phyloP scores from a whole-genome alignment of 495 filamentous ascomycete species.

The Aspergillus diversus region DNA sequence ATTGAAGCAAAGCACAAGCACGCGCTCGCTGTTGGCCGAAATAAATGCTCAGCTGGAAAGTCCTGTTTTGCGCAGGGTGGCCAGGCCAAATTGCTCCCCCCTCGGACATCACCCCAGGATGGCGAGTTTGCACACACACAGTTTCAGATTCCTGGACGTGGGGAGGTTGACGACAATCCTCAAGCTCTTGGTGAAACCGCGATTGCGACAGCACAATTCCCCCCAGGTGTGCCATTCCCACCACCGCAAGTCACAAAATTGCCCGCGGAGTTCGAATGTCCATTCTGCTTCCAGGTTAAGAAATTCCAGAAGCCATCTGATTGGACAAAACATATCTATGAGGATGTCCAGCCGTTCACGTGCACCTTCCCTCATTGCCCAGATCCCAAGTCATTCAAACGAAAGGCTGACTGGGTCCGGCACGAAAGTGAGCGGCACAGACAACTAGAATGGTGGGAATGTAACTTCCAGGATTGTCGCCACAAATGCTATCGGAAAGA shows the following conservation, averaged over 20 bases:
- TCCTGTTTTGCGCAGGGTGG: conserved; percentile 72
- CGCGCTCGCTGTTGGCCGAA: conserved; percentile 52
- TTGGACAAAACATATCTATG: conserved; percentile 97
- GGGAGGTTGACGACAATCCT: conserved; percentile 64
- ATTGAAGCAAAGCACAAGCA: conserved; percentile 76
- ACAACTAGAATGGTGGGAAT: conserved; percentile 92
- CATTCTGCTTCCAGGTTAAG: conserved; percentile 87
- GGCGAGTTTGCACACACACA: conserved; percentile 50
- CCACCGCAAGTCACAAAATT: conserved; percentile 65
- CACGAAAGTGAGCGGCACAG: conserved; percentile 95
- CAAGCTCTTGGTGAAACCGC: conserved; percentile 67
- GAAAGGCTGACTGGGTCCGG: conserved; percentile 96
- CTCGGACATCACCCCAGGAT: conserved; percentile 48
- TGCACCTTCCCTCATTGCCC: conserved; percentile 86
- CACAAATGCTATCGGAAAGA: conserved; percentile 90
- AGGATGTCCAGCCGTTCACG: conserved; percentile 94
- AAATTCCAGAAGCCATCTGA: conserved; percentile 94
- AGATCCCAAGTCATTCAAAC: conserved; percentile 93
- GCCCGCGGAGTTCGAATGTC: conserved; percentile 91
- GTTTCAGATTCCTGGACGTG: conserved; percentile 53
- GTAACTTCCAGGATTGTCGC: conserved; percentile 75
- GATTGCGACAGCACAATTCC: conserved; percentile 73
- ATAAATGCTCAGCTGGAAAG: conserved; percentile 59
- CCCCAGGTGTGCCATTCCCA: conserved; percentile 78
- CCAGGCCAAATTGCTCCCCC: conserved; percentile 51